Conservation (phyloP, 352 stramenopile genomes). For the Phytophthora hybrid region DNA sequence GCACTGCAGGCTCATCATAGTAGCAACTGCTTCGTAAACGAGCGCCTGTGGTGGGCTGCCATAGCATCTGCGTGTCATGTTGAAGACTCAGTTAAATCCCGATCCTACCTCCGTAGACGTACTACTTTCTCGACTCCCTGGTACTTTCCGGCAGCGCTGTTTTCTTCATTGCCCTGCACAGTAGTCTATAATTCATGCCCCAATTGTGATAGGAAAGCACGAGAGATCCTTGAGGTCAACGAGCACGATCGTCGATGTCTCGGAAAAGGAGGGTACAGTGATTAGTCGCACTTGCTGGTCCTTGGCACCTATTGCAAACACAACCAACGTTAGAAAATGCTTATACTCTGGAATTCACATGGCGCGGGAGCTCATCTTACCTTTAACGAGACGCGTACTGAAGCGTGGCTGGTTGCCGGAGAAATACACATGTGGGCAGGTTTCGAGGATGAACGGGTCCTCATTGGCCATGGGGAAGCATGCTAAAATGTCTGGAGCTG, state of each 20-base stretch:
- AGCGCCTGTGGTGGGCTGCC: not conserved
- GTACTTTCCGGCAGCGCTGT: not conserved
- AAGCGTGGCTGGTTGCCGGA: slow-evolving; percentile 92
- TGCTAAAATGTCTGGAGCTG: slow-evolving; percentile 91
- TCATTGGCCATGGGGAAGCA: slow-evolving; percentile 92
- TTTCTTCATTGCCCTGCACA: not conserved
- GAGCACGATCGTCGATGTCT: slow-evolving; percentile 91
- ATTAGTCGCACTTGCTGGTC: slow-evolving; percentile 79
- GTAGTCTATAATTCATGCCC: slow-evolving; percentile 22
- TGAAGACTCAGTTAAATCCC: not conserved
- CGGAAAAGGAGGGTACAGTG: slow-evolving; percentile 91
- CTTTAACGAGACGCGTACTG: slow-evolving; percentile 75
- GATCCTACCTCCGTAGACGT: not conserved
- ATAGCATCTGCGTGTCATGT: slow-evolving; percentile 10
- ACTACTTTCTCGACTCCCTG: not conserved
- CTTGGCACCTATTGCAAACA: slow-evolving; percentile 41
- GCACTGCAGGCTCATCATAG: not conserved
- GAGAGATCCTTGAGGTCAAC: slow-evolving; percentile 90
- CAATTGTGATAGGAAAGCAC: slow-evolving; percentile 71
- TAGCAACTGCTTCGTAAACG: not conserved
- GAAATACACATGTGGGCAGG: slow-evolving; percentile 93
- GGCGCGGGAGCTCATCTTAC: slow-evolving; percentile 21
- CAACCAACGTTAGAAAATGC: slow-evolving; percentile 12
- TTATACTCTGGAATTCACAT: not conserved
- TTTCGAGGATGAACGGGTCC: slow-evolving; percentile 94